Base-by-base conservation (phyloP, 2,329 filamentous ascomycete genomes). In the Chaetothyriales sp. region DNA sequence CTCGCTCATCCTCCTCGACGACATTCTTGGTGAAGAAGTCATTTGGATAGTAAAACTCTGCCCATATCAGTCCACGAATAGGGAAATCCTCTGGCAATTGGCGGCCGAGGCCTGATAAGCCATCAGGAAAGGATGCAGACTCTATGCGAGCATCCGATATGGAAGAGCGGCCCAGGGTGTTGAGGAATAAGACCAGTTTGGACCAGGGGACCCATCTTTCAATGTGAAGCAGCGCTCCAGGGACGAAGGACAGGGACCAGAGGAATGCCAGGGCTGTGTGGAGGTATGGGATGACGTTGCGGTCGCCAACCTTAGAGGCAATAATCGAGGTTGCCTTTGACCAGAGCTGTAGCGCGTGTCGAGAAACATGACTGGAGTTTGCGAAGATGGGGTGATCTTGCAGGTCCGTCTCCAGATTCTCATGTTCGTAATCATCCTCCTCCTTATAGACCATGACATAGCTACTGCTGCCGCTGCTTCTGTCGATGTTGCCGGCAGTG, bases 31-130 rank as follows among this genome's bases (percentile, higher is more conserved):
- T 54, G 56, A 81, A 80, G 65, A 76, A 80, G 2, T 65, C 62
- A 1, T 66, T 54, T 0, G 73, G 73, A 52, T 74, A 76, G 56
- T 73, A 74, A 49, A 70, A 72, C 0, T 58, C 44, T 53, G 73
- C 66, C 48, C 70, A 72, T 72, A 75, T 79, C 20, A 75, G 61
- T 1, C 78, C 79, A 20, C 76, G 70, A 6, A 80, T 72, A 1
- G 72, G 59, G 55, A 75, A 80, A 55, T 82, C 79, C 55, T 82
- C 79, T 0, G 75, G 72, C 1, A 81, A 59, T 47, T 78, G 76
- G 8, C 68, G 60, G 5, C 63, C 64, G 18, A 68, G 64, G 2
- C 57, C 64, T 49, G 67, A 63, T n/a, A 69, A 65, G 32, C 63
- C 58, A 36, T 57, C 51, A 18, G 73, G 71, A 54, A 78, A 76